These are phyloP conservation scores for Sporothrix phasma DNA, from an alignment of 2,329 filamentous ascomycete genomes.

Conservation along the genomic window DNA sequence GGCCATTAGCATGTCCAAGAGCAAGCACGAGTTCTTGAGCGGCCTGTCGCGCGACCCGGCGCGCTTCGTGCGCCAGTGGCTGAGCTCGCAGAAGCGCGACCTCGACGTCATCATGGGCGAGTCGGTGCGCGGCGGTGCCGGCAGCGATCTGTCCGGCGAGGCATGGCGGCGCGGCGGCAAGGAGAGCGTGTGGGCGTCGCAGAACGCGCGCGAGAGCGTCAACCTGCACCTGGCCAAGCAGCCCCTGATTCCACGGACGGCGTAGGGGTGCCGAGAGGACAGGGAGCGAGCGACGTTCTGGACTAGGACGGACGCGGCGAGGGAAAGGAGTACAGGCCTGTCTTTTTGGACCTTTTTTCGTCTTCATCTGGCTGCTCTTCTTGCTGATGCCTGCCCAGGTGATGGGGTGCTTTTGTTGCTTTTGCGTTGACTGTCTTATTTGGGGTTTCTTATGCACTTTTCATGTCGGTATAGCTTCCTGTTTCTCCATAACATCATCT, in stretches of 20 bases:
- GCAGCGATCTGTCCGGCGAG: slow-evolving; percentile 37
- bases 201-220: slow-evolving; percentile 53
- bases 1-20: slow-evolving; percentile 73
- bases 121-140: slow-evolving; percentile 48
- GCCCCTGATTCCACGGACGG: slow-evolving; percentile 23
- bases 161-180: slow-evolving; percentile 58
- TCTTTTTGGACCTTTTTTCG: not conserved
- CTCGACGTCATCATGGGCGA: slow-evolving; percentile 82
- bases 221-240: slow-evolving; percentile 50
- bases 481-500: no score
- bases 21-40: slow-evolving; percentile 80
- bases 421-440: not conserved
- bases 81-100: slow-evolving; percentile 83
- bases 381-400: not conserved
- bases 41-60: slow-evolving; percentile 72
- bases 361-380: no score
- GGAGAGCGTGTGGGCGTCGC: slow-evolving; percentile 46
- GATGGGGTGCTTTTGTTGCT: not conserved
- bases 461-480: not conserved
- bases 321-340: not conserved
- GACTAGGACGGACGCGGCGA: not conserved
- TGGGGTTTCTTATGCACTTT: not conserved
- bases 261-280: not conserved
- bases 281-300: not conserved
- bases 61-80: slow-evolving; percentile 76